Base-by-base conservation (phyloP, 495 filamentous ascomycete species). In the Staphylotrichum longicolle region DNA sequence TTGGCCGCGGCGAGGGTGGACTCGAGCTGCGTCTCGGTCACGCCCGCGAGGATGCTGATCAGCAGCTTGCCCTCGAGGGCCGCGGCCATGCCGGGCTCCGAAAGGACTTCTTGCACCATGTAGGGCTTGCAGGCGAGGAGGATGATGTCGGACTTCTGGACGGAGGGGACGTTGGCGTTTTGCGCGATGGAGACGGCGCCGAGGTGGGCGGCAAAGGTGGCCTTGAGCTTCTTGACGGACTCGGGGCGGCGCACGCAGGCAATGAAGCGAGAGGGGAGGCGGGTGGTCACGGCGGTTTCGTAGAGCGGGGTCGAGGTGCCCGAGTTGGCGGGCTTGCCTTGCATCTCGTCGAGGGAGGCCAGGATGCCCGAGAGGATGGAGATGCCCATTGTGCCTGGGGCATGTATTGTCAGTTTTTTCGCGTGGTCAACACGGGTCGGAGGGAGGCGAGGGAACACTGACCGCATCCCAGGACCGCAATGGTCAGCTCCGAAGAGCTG, bases 41-140 rank as follows among this genome's bases (percentile, higher is more conserved):
- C 86, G n/a, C 93, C 93, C 2, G 91, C 93, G 46, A 91, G 82
- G 58, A 96, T 91, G 68, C 84, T 88, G 65, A 97, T 89, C 5
- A 97, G 75, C 4, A 96, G 77, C 65, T 96, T 97, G 3, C 88
- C 88, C 9, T 76, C 65, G 0, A 96, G 75, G 2, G 91, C 90
- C 55, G 86, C 80, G 33, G 73, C 70, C 78, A 95, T 88, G 35
- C 87, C 89, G 1, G 77, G 69, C 48, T 80, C 85, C 27, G 78
- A 72, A 6, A 95, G 77, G 40, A 93, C 81, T 6, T 83, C 83
- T 20, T 78, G 68, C 30, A 87, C 79, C 80, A 88, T 87, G 66
- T 90, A 82, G 4, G 91, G 91, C 72, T 95, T 94, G 77, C 90
- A 93, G 5, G 82, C 83, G 0, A 94, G 78, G 40, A 95, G 70